These are phyloP conservation scores for Metrosideros polymorpha DNA, from an alignment of 441 rosid species.

Conservation along the genomic window DNA sequence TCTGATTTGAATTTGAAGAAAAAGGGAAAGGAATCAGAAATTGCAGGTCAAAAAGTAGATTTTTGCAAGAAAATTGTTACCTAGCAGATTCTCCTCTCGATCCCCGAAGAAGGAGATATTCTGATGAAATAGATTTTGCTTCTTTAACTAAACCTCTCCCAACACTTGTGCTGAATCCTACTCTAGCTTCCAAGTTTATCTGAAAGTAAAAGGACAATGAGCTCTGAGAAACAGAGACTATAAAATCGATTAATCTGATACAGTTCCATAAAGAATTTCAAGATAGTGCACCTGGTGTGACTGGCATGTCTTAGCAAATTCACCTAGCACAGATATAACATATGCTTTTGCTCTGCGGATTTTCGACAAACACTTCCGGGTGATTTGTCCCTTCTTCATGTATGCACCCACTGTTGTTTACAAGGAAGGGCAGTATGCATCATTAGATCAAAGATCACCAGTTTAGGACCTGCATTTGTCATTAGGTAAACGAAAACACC, in stretches of 20 bases:
- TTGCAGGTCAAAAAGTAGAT: neutral
- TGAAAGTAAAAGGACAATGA: slow-evolving; percentile 4
- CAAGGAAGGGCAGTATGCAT: neutral
- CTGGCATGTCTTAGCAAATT: slow-evolving; percentile 50
- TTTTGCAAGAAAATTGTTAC: slow-evolving; percentile 13
- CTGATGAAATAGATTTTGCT: slow-evolving; percentile 64
- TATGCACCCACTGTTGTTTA: slow-evolving; percentile 33
- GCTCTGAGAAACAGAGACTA: neutral
- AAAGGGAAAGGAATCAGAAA: neutral
- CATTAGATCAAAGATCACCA: neutral
- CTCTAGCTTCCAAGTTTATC: slow-evolving; percentile 85
- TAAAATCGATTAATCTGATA: neutral
- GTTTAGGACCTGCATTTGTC: neutral
- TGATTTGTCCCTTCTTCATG: slow-evolving; percentile 30
- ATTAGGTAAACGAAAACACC: neutral
- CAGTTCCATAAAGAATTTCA: neutral
- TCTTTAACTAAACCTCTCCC: slow-evolving; percentile 60
- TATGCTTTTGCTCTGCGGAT: slow-evolving; percentile 69
- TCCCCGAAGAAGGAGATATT: slow-evolving; percentile 58
- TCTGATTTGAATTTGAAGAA: slow-evolving; percentile 14
- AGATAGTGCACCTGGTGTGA: slow-evolving; percentile 35
- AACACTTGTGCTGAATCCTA: slow-evolving; percentile 48
- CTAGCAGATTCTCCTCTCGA: slow-evolving; percentile 33
- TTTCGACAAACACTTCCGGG: slow-evolving; percentile 25
- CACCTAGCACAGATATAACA: slow-evolving; percentile 78